Conservation (phyloP, 805 yeast species). For the Kluyveromyces aestuarii region DNA sequence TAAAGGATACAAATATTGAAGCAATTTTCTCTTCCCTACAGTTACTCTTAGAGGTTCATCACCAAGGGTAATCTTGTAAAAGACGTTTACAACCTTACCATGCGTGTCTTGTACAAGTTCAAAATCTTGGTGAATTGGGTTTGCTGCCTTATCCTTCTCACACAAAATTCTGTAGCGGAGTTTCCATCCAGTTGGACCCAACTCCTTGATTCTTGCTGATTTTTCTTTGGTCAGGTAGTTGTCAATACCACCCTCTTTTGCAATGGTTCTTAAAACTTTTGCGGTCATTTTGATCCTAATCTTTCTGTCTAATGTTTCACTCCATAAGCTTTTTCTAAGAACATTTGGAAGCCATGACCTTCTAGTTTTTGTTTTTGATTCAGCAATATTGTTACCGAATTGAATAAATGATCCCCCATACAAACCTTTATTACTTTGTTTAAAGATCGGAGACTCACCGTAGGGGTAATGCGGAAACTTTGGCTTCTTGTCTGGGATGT, state of each 20-base stretch:
- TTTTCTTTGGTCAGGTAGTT: conserved; percentile 79
- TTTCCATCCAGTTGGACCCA: conserved; percentile 90
- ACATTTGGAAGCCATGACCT: conserved; percentile 82
- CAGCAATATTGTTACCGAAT: conserved; percentile 71
- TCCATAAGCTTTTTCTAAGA: conserved; percentile 68
- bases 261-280: conserved; percentile 75
- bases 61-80: conserved; percentile 35
- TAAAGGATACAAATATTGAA: conserved; percentile 44
- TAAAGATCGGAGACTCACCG: conserved; percentile 69
- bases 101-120: conserved; percentile 26
- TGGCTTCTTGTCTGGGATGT: conserved; percentile 36
- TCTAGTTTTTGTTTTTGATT: conserved; percentile 60
- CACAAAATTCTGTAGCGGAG: conserved; percentile 66
- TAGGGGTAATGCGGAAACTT: conserved; percentile 63
- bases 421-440: conserved; percentile 79
- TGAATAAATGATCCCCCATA: conserved; percentile 82
- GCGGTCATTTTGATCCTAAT: conserved; percentile 61
- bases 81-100: conserved; percentile 35
- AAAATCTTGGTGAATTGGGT: conserved; percentile 32
- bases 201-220: conserved; percentile 81
- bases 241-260: conserved; percentile 93
- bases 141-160: conserved; percentile 30
- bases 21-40: conserved; percentile 57
- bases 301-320: conserved; percentile 57
- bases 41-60: conserved; percentile 40